Conservation (phyloP, 345 rosid species). For the Syzygium grande region DNA sequence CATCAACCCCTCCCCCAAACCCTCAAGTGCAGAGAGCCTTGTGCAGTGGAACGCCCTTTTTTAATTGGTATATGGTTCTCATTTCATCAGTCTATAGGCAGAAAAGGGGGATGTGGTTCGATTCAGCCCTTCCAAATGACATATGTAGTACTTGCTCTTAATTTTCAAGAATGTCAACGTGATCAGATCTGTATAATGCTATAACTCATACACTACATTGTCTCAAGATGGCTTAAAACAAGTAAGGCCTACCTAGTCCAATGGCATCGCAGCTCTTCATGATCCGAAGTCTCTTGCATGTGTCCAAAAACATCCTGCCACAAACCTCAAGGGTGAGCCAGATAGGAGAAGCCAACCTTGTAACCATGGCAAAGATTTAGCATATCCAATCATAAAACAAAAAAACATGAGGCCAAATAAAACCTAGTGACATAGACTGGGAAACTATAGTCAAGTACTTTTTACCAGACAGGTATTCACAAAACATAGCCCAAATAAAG, state of each 20-base stretch:
- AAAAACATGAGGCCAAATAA: neutral
- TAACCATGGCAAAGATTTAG: neutral
- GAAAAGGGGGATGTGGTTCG: neutral
- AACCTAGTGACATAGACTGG: neutral
- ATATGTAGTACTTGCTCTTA: neutral
- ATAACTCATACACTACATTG: neutral
- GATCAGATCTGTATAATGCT: neutral
- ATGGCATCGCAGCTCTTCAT: constrained; percentile 76
- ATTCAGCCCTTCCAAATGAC: neutral
- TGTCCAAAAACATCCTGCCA: constrained; percentile 50
- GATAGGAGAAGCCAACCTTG: neutral
- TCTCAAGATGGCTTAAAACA: neutral
- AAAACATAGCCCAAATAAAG: neutral
- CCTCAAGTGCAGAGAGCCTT: neutral
- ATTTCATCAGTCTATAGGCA: neutral
- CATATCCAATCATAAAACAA: neutral
- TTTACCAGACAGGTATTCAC: neutral
- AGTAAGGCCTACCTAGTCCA: constrained; percentile 37
- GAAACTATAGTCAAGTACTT: neutral
- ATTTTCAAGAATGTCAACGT: neutral
- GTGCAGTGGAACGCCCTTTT: neutral
- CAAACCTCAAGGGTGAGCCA: constrained; percentile 4
- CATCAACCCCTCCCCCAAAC: neutral
- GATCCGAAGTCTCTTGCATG: constrained; percentile 58
- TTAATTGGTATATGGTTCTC: neutral